Base-by-base conservation (phyloP, 1,284 basidiomycete species). In the Ganoderma sinense region DNA sequence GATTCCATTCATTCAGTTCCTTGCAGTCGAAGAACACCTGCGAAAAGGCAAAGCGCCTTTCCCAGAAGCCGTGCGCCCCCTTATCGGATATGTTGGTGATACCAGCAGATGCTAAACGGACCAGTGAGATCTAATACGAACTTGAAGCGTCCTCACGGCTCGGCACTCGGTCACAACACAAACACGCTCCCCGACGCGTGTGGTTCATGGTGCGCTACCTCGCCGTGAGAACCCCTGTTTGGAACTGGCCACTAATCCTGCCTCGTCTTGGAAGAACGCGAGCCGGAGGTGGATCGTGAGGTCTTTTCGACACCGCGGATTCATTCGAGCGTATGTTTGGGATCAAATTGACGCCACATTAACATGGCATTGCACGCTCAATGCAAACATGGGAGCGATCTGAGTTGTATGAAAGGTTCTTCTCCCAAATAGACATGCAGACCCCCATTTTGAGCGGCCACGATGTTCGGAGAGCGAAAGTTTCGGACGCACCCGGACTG, bases 391-490 rank as follows among this genome's bases (percentile, higher is more conserved):
- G 59, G 63, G 66, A 62, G 53, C 41, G n/a, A 59, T 43, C 41
- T 39, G 58, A 26, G 48, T 64, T 51, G 39, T 41, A 61, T 61
- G 61, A 64, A 58, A 48, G 67, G 67, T 64, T 62, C 60, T 56
- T 62, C 58, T 29, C 23, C 67, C 51, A 40, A 62, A 45, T 65
- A 67, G 65, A 60, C 68, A 65, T 59, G 68, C n/a, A 67, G 8
- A 55, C 66, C 64, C 41, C 68, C 68, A 68, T 69, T 69, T 69
- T 39, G 51, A 72, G 71, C 65, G 39, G 62, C 39, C 62, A 63
- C 48, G 45, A 61, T 56, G 56, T 36, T 65, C 58, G 62, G 60
- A 40, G 41, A 43, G 41, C 69, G 43, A 29, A 66, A 43, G 59
- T 40, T 13, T 33, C 53, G 63, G 66, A 40, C 29, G 26, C 53